A percentile compares a stretch with the other conserved stretches of the same genome.
Evolutionary conservation across 345 rosid species (phyloP).

Genomic region (Citrus trifoliata): DNA sequence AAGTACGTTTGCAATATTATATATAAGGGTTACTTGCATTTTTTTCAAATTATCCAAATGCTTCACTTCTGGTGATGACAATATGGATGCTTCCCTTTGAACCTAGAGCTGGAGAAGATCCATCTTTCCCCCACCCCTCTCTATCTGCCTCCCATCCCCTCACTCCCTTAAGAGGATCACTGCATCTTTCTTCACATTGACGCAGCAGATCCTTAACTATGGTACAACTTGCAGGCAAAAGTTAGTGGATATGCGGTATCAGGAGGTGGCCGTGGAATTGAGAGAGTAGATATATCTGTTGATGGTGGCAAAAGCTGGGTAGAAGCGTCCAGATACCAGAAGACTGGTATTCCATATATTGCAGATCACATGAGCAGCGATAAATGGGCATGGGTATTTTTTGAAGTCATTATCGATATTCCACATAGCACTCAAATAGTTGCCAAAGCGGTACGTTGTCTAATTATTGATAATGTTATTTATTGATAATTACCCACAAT

Average conservation of each 20-base stretch:
- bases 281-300: slow-evolving; percentile 82
- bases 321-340: slow-evolving; percentile 80
- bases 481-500: neutral
- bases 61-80: neutral
- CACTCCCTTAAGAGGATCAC: too few relatives aligned
- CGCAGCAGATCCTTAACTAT: slow-evolving; percentile 1
- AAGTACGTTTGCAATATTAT: neutral
- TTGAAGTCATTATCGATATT: slow-evolving; percentile 67
- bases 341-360: slow-evolving; percentile 49
- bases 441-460: slow-evolving; percentile 77
- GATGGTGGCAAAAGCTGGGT: slow-evolving; percentile 94
- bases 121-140: neutral
- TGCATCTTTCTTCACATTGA: neutral
- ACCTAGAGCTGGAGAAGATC: neutral
- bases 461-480: neutral
- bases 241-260: slow-evolving; percentile 84
- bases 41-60: neutral
- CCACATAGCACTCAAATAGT: slow-evolving; percentile 53
- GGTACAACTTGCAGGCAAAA: slow-evolving; percentile 45
- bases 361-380: slow-evolving; percentile 63
- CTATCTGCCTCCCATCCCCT: too few relatives aligned
- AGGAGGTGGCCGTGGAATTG: slow-evolving; percentile 99
- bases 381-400: slow-evolving; percentile 98
- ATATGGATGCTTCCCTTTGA: neutral
- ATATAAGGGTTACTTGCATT: neutral